phyloP scores from a whole-genome alignment of 768 basidiomycete genomes.

The Brasilioporus rufonigricans region DNA sequence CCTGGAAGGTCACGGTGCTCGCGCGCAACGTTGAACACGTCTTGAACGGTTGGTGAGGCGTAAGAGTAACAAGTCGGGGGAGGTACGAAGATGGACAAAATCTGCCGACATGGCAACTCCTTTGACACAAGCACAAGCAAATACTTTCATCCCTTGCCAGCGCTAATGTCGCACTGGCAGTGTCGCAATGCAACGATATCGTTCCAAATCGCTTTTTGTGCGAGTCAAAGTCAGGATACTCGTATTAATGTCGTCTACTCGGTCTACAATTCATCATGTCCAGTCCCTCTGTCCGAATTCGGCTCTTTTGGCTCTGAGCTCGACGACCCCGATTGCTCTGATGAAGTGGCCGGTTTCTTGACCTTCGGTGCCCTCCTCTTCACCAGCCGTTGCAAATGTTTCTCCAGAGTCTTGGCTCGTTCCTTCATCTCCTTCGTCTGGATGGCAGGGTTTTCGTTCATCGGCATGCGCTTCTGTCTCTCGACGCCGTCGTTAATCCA shows the following conservation, averaged over 20 bases:
- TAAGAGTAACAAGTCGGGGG: background rate
- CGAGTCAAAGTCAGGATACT: background rate
- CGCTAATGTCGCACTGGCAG: too few relatives aligned
- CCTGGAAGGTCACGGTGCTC: slow-evolving; percentile 3
- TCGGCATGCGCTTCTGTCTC: slow-evolving; percentile 72
- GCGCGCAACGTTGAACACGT: background rate
- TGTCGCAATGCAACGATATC: background rate
- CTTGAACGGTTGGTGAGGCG: background rate
- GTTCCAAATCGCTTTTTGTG: too few relatives aligned
- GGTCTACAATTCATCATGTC: slow-evolving; percentile 32
- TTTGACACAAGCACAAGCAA: slow-evolving; percentile 1
- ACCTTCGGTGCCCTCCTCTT: slow-evolving; percentile 68
- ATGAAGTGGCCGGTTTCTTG: slow-evolving; percentile 41
- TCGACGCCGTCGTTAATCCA: slow-evolving; percentile 85
- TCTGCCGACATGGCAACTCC: background rate
- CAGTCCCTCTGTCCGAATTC: slow-evolving; percentile 16
- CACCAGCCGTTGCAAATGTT: slow-evolving; percentile 62
- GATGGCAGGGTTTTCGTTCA: slow-evolving; percentile 83
- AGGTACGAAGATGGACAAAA: background rate
- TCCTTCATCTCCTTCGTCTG: slow-evolving; percentile 83
- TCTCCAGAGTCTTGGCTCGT: slow-evolving; percentile 77
- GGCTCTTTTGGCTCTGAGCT: slow-evolving; percentile 18
- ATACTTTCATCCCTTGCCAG: background rate
- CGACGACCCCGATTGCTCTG: slow-evolving; percentile 14
- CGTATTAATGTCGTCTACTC: slow-evolving; percentile 15